Conservation (phyloP, 1,139 yeast species). For the Suhomyces guaymorum region DNA sequence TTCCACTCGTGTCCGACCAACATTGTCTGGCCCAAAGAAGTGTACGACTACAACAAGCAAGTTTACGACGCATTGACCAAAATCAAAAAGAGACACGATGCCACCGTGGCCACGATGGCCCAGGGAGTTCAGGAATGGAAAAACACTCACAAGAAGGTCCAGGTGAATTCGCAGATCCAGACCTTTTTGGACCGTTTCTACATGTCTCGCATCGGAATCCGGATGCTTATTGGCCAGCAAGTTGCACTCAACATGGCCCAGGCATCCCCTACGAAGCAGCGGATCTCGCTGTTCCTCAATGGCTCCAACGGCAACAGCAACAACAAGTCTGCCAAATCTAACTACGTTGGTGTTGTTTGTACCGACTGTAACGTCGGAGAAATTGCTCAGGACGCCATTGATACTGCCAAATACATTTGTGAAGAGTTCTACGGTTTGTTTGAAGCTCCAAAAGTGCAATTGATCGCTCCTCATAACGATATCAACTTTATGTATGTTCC, state of each 20-base stretch:
- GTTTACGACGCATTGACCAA: constrained; percentile 68
- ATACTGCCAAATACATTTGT: constrained; percentile 82
- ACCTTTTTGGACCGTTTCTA: constrained; percentile 79
- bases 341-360: constrained; percentile 83
- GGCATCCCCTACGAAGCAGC: constrained; percentile 45
- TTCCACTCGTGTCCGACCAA: constrained; percentile 57
- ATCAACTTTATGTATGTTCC: constrained; percentile 85
- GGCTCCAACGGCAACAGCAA: constrained; percentile 24
- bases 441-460: constrained; percentile 78
- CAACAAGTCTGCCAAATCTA: constrained; percentile 28
- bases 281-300: constrained; percentile 36
- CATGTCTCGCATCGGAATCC: constrained; percentile 83
- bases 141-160: constrained; percentile 47
- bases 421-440: constrained; percentile 83
- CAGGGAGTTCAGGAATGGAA: constrained; percentile 94
- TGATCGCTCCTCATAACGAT: constrained; percentile 67
- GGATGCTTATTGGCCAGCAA: constrained; percentile 89
- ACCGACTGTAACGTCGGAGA: constrained; percentile 78
- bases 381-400: constrained; percentile 81
- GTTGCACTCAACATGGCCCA: constrained; percentile 76
- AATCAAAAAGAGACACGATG: constrained; percentile 85
- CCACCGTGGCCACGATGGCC: constrained; percentile 91
- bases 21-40: constrained; percentile 71
- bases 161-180: constrained; percentile 66
- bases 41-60: constrained; percentile 65